A percentile compares a stretch with the other conserved stretches of the same genome.
phyloP scores from a whole-genome alignment of 139 green algal species.

The Micromonas pusilla region DNA sequence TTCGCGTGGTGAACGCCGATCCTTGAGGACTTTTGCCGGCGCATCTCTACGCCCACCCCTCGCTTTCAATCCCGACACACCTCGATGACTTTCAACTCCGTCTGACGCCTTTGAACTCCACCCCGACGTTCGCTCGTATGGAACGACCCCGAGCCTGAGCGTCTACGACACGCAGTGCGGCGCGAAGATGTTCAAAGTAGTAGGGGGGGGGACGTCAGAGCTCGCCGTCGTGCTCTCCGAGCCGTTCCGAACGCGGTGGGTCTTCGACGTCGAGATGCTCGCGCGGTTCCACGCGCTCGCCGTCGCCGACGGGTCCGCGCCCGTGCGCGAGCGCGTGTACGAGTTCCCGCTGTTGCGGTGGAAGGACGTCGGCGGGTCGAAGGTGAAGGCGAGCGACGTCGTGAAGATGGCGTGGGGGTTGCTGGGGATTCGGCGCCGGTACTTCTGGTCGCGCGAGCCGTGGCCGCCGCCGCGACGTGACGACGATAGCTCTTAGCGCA shows the following conservation, averaged over 20 bases:
- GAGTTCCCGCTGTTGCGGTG: background rate
- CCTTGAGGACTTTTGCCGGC: no score
- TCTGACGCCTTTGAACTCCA: no score
- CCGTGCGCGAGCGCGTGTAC: background rate
- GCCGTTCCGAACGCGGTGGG: background rate
- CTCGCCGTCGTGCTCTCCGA: background rate
- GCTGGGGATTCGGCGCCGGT: background rate
- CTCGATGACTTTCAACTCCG: no score
- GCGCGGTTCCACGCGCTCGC: background rate
- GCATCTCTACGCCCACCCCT: no score
- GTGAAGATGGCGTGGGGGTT: background rate
- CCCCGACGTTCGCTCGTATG: no score
- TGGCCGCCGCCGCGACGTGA: no score
- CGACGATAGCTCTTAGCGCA: no score
- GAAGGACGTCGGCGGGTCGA: background rate
- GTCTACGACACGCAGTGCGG: slow-evolving; percentile 16
- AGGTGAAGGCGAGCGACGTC: background rate
- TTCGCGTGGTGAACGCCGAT: no score
- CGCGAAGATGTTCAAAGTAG: background rate
- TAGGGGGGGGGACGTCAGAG: background rate
- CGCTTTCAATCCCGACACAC: no score
- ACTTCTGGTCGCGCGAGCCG: background rate
- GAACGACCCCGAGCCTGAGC: no score
- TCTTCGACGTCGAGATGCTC: slow-evolving; percentile 1
- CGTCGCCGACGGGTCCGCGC: no score